phyloP scores from a whole-genome alignment of 2,329 filamentous ascomycete species.

The Colletotrichum liaoningense region DNA sequence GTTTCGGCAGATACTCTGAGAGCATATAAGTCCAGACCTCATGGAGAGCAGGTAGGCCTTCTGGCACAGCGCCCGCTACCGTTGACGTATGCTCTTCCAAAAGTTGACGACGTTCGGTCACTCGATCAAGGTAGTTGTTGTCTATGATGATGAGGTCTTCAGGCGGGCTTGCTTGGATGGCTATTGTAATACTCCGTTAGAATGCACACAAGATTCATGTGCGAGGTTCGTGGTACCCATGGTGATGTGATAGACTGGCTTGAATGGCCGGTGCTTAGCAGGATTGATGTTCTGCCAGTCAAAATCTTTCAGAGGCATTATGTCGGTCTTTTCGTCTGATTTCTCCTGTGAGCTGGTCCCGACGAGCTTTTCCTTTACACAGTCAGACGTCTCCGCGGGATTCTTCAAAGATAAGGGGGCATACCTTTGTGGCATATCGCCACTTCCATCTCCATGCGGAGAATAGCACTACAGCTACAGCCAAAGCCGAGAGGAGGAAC shows the following conservation, averaged over 20 bases:
- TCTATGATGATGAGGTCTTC: conserved; percentile 66
- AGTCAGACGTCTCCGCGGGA: neutral
- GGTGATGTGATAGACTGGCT: conserved; percentile 64
- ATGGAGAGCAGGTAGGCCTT: conserved; percentile 53
- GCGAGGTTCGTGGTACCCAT: conserved; percentile 55
- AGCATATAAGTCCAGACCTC: conserved; percentile 63
- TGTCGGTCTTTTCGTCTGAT: neutral
- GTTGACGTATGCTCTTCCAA: conserved; percentile 51
- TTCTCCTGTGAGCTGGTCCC: neutral
- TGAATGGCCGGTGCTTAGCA: conserved; percentile 58
- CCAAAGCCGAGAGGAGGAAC: conserved; percentile 12
- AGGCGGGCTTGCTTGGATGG: conserved; percentile 53
- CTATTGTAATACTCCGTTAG: conserved; percentile 42
- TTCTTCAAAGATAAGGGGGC: neutral
- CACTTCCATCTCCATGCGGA: conserved; percentile 16
- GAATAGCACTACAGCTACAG: conserved; percentile 4
- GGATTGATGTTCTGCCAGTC: conserved; percentile 54
- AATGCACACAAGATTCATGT: conserved; percentile 16
- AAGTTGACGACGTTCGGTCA: conserved; percentile 52
- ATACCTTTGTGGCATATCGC: neutral
- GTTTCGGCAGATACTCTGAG: conserved; percentile 56
- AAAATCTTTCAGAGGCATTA: conserved; percentile 47
- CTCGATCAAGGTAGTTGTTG: conserved; percentile 57
- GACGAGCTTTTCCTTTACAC: neutral
- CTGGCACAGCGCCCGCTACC: conserved; percentile 55